phyloP scores from a whole-genome alignment of 2,329 filamentous ascomycete genomes.

The Scopulariopsis brevicaulis region DNA sequence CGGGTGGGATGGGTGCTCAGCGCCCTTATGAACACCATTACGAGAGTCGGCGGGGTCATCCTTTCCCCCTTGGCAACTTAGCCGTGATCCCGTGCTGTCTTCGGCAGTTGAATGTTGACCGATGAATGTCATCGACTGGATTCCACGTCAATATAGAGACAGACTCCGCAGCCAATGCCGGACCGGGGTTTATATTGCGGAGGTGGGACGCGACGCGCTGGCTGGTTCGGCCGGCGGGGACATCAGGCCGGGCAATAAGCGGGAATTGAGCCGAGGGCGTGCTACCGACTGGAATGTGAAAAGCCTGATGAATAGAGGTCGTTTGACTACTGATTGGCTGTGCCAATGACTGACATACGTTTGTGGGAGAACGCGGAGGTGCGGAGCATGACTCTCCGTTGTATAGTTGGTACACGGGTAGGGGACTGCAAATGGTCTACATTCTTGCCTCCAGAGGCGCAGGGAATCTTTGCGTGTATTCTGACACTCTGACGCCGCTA shows the following conservation, averaged over 20 bases:
- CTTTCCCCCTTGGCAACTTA: background rate
- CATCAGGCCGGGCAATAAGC: background rate
- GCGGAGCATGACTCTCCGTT: too few relatives aligned
- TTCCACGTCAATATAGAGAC: background rate
- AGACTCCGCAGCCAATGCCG: background rate
- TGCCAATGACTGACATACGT: too few relatives aligned
- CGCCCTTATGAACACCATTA: background rate
- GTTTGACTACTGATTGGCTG: background rate
- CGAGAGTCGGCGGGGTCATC: background rate
- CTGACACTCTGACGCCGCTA: too few relatives aligned
- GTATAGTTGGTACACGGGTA: too few relatives aligned
- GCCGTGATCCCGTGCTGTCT: background rate
- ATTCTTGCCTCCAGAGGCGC: too few relatives aligned
- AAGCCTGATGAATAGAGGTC: too few relatives aligned
- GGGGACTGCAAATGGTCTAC: too few relatives aligned
- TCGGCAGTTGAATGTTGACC: background rate
- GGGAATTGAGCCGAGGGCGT: background rate
- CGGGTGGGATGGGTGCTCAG: background rate
- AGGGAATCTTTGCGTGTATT: too few relatives aligned
- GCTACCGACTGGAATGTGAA: background rate
- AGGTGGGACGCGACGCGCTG: background rate
- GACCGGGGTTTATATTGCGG: background rate
- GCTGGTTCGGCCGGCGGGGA: background rate
- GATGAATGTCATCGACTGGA: background rate
- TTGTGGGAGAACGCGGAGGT: too few relatives aligned